These are phyloP conservation scores for Prunus mume DNA, from an alignment of 306 rosid genomes.

Conservation along the genomic window DNA sequence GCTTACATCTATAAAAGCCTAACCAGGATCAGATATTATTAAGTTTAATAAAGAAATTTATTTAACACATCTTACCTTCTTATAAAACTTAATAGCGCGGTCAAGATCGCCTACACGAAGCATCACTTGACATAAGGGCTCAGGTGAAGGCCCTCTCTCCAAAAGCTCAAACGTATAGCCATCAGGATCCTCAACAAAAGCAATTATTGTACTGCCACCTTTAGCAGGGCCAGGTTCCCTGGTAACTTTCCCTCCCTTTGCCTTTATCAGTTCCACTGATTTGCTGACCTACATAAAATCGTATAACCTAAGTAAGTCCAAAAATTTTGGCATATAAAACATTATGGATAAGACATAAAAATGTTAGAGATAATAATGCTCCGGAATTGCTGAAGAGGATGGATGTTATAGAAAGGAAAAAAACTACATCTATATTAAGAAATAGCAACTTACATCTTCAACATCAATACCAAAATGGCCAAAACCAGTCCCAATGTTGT, in stretches of 20 bases:
- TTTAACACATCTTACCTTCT: constrained; percentile 43
- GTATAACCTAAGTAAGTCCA: not conserved
- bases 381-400: not conserved
- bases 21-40: not conserved
- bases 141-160: constrained; percentile 66
- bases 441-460: constrained; percentile 61
- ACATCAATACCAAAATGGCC: constrained; percentile 75
- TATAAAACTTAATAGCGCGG: constrained; percentile 66
- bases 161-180: constrained; percentile 70
- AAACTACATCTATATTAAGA: not conserved
- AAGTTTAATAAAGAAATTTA: not conserved
- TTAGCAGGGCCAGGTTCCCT: constrained; percentile 57
- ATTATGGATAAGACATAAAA: not conserved
- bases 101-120: constrained; percentile 78
- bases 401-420: not conserved
- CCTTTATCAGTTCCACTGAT: constrained; percentile 63
- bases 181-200: constrained; percentile 70
- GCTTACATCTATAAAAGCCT: not conserved
- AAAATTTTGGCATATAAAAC: not conserved
- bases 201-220: constrained; percentile 49
- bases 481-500: constrained; percentile 64
- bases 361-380: not conserved
- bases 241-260: constrained; percentile 68
- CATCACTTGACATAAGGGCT: constrained; percentile 81
- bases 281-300: constrained; percentile 45